Conservation (phyloP, 2,329 filamentous ascomycete genomes). For the Pestalotiopsis sp. region DNA sequence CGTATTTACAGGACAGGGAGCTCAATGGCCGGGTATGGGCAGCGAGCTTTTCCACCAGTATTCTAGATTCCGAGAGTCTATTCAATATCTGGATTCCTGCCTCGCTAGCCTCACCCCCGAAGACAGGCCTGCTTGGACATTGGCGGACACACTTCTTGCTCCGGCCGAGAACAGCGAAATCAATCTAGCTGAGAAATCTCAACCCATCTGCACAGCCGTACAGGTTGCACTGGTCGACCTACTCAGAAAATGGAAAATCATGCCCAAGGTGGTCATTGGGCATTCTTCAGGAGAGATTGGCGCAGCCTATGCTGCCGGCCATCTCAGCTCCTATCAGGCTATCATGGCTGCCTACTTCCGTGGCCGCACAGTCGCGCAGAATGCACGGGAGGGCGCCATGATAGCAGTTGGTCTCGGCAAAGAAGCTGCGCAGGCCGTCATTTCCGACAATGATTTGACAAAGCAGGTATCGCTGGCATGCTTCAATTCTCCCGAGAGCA, state of each 20-base stretch:
- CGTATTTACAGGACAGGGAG: conserved; percentile 20
- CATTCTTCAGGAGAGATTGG: conserved; percentile 37
- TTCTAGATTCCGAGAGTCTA: conserved; percentile 23
- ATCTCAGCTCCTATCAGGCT: conserved; percentile 15
- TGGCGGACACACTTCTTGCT: conserved; percentile 12
- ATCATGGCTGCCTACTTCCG: conserved; percentile 23
- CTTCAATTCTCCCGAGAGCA: conserved; percentile 29
- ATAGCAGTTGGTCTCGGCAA: conserved; percentile 18
- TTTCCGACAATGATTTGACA: background rate
- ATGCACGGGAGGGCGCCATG: conserved; percentile 14
- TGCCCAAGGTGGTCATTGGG: conserved; percentile 39
- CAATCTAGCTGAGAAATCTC: conserved; percentile 40
- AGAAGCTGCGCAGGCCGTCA: background rate
- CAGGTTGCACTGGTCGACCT: conserved; percentile 40
- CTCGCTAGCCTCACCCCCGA: conserved; percentile 2
- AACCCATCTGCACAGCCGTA: conserved; percentile 27
- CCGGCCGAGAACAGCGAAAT: background rate
- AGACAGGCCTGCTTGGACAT: conserved; percentile 14
- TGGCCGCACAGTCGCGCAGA: background rate
- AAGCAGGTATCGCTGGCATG: conserved; percentile 8
- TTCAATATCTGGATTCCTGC: conserved; percentile 19
- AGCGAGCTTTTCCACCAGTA: conserved; percentile 23
- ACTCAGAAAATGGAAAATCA: conserved; percentile 31
- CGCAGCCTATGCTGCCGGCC: conserved; percentile 30
- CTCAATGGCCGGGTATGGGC: background rate